Evolutionary conservation across 108 stramenopile species (phyloP).

Genomic region (Tribonema minus): DNA sequence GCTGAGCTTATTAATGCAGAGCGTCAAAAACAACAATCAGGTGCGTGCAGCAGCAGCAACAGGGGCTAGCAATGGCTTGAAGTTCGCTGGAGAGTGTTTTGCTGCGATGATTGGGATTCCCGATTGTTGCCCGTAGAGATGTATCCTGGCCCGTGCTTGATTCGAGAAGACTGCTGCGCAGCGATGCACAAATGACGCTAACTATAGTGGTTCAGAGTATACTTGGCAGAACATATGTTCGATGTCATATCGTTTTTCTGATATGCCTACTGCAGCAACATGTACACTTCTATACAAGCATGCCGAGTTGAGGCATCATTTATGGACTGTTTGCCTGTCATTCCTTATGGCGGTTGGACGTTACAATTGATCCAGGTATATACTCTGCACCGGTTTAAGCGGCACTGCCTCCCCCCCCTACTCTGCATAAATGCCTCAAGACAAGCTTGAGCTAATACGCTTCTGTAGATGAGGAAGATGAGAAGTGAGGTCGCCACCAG

Average conservation of each 20-base stretch:
- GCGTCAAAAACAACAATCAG: constrained; percentile 79
- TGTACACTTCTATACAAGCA: too few relatives aligned
- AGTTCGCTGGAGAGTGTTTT: not conserved
- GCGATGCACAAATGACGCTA: not conserved
- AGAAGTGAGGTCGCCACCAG: not conserved
- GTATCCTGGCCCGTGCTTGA: not conserved
- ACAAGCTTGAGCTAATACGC: not conserved
- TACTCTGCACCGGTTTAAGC: too few relatives aligned
- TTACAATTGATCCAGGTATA: too few relatives aligned
- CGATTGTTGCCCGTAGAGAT: not conserved
- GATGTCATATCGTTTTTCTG: too few relatives aligned
- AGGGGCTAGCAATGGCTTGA: not conserved
- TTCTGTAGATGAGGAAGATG: not conserved
- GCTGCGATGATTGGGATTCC: not conserved
- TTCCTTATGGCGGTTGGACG: too few relatives aligned
- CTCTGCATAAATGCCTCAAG: not conserved
- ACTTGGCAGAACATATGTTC: too few relatives aligned
- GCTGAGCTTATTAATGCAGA: constrained; percentile 44
- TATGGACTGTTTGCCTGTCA: too few relatives aligned
- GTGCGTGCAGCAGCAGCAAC: constrained; percentile 28
- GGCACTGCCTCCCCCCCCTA: too few relatives aligned
- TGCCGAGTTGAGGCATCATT: too few relatives aligned
- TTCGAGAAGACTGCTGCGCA: not conserved
- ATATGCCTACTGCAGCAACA: too few relatives aligned
- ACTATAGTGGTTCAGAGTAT: not conserved